Evolutionary conservation across 2,329 filamentous ascomycete species (phyloP).

Genomic region (Mycosphaerelloides madeirae): DNA sequence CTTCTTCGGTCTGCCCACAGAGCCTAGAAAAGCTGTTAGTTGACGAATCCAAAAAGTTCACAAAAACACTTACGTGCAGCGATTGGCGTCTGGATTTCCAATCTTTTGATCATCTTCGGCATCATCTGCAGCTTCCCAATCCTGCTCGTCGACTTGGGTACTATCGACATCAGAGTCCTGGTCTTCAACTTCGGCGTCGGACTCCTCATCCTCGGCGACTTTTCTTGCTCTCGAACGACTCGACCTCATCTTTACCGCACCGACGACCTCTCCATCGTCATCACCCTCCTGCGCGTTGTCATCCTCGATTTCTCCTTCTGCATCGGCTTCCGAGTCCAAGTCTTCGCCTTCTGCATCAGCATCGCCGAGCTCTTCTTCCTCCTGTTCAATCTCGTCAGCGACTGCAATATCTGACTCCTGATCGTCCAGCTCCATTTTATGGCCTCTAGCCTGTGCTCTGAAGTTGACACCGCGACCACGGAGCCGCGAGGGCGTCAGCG

Average conservation of each 20-base stretch:
- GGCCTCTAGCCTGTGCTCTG: constrained; percentile 17
- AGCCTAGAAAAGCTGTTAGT: constrained; percentile 53
- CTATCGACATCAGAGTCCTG: constrained; percentile 35
- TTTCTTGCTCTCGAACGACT: constrained; percentile 31
- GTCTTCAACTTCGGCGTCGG: constrained; percentile 35
- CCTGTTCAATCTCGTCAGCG: constrained; percentile 26
- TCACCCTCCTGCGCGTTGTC: constrained; percentile 39
- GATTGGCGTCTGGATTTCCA: constrained; percentile 49
- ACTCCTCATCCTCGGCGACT: constrained; percentile 33
- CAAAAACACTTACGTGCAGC: constrained; percentile 57
- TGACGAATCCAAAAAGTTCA: background rate
- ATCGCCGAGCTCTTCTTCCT: constrained; percentile 27
- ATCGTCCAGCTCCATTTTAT: constrained; percentile 22
- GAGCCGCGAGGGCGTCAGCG: constrained; percentile 30
- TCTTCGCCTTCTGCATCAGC: constrained; percentile 34
- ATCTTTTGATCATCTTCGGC: constrained; percentile 53
- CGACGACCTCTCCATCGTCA: constrained; percentile 40
- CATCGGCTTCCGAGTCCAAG: constrained; percentile 44
- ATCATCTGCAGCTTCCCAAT: constrained; percentile 50
- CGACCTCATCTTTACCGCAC: constrained; percentile 34
- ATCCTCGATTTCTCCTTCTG: constrained; percentile 47
- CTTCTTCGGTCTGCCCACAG: constrained; percentile 75
- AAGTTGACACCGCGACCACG: constrained; percentile 33
- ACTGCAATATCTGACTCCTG: constrained; percentile 25
- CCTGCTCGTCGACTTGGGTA: constrained; percentile 51